Conservation (phyloP, 768 basidiomycete species). For the Rhizopogon vulgaris region DNA sequence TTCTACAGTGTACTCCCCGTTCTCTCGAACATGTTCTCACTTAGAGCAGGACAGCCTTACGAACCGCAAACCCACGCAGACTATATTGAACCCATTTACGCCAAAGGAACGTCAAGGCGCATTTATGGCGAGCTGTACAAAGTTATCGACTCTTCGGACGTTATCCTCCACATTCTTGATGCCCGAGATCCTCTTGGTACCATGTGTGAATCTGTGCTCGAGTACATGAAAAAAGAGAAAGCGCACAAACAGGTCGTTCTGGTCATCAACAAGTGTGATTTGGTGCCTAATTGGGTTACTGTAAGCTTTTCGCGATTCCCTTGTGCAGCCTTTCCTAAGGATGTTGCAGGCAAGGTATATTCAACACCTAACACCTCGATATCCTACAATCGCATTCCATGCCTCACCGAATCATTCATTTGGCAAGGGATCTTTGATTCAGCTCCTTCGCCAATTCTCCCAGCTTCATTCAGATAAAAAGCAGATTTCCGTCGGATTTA, state of each 20-base stretch:
- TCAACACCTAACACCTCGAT: conserved; percentile 88
- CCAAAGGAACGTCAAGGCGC: conserved; percentile 90
- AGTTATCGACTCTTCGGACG: conserved; percentile 97
- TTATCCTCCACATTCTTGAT: conserved; percentile 91
- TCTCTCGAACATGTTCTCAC: neutral
- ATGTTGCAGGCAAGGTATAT: conserved; percentile 81
- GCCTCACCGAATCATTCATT: conserved; percentile 99
- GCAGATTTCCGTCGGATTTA: conserved; percentile 96
- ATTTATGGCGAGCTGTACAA: conserved; percentile 99
- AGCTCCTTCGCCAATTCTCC: conserved; percentile 93
- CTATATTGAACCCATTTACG: conserved; percentile 84
- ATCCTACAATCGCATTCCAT: conserved; percentile 97
- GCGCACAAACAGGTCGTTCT: conserved; percentile 96
- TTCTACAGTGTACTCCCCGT: neutral
- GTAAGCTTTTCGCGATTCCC: conserved; percentile 41
- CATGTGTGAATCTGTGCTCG: conserved; percentile 88
- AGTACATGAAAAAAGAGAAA: conserved; percentile 93
- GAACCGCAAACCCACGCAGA: conserved; percentile 60
- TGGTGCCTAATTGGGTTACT: conserved; percentile 98
- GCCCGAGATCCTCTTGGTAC: conserved; percentile 95
- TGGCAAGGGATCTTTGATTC: conserved; percentile 97
- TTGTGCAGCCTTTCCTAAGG: neutral
- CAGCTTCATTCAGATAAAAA: conserved; percentile 98
- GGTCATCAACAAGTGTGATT: conserved; percentile 96
- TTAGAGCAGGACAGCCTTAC: neutral